Conservation (phyloP, 179 eudicot species). For the Beta corolliflora region DNA sequence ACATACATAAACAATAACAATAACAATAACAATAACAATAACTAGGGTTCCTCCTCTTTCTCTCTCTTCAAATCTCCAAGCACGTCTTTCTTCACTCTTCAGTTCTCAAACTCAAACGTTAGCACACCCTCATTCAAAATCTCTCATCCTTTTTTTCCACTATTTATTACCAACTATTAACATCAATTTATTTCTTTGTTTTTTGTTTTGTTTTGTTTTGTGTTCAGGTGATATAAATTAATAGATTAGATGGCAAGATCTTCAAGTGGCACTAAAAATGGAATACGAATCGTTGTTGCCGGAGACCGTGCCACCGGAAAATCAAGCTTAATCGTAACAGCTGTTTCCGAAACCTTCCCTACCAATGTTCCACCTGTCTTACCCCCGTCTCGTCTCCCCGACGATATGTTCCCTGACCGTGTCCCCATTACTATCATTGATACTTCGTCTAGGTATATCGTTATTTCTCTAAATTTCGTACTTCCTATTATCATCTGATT, state of each 20-base stretch:
- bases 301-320: constrained; percentile 90
- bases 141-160: neutral
- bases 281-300: constrained; percentile 82
- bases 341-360: constrained; percentile 78
- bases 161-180: neutral
- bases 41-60: too few species aligned
- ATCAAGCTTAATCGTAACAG: constrained; percentile 82
- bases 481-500: neutral
- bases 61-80: neutral
- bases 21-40: too few species aligned
- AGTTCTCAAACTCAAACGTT: neutral
- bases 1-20: too few species aligned
- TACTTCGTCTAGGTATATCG: constrained; percentile 72
- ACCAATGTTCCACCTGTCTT: constrained; percentile 66
- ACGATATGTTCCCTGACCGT: constrained; percentile 79
- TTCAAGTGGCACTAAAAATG: constrained; percentile 29
- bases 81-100: constrained; percentile 6
- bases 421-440: constrained; percentile 84
- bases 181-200: neutral
- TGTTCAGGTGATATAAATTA: neutral
- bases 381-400: constrained; percentile 87
- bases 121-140: neutral
- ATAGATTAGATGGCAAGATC: constrained; percentile 35
- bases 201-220: neutral
- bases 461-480: neutral